Evolutionary conservation across 2,329 filamentous ascomycete genomes (phyloP), one percentile per base, ranked within the genome.

Genomic region (Fusarium sp.): DNA sequence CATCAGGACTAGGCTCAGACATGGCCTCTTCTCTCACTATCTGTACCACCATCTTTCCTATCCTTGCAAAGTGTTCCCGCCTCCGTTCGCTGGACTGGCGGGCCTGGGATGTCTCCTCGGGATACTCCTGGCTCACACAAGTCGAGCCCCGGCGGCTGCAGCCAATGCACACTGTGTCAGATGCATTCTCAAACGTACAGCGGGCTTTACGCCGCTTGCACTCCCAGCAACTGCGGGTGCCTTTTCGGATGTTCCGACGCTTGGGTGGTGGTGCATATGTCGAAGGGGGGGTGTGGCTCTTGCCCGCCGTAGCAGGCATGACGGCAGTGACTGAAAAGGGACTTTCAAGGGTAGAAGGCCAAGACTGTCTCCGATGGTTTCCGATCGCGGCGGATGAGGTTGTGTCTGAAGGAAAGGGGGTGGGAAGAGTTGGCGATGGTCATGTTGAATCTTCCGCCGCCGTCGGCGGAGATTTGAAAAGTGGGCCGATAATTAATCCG

Each of bases 1-100:
- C 87, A 80, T 0, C 57, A 60, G 57, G 10, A 33, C 25, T 43
- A 4, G 38, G 6, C 25, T 40, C 37, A 22, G 20, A 25, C 37
- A 69, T 66, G 9, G 66, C 63, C 43, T 71, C 69, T 4, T 66
- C 66, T 17, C 45, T 63, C 14, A 63, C 43, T 27, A 71, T 65
- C 12, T 63, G 58, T 11, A 63, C 69, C 27, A 52, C 63, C 52
- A 71, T 60, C 12, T 66, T 37, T 17, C 62, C 61, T 37, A 64
- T 54, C 10, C 30, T 27, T 37, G 60, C 60, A 43, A 50, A 52
- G n/a, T 63, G 40, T 12, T 65, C 47, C 11, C 40, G 50, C 6
- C 47, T 27, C 58, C 15, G 47, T 30, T 37, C 37, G 22, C 32
- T 37, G 15, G 60, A 37, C 15, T 63, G 54, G 17, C 25, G 43